Evolutionary conservation across 1,284 basidiomycete genomes (phyloP).

Genomic region (Cryptococcus sp.): DNA sequence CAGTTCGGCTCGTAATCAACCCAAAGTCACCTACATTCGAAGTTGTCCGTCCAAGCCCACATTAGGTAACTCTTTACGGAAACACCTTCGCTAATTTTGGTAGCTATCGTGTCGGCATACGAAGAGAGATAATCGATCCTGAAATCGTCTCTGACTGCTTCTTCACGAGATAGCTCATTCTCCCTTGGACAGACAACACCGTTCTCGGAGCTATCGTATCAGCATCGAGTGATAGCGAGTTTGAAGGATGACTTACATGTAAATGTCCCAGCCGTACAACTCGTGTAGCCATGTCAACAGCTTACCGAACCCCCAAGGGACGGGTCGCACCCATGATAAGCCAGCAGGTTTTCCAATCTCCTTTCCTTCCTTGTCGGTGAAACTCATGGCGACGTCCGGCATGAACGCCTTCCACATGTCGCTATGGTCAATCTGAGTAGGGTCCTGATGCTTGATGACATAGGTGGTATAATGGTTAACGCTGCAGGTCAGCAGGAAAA

Average conservation of each 20-base stretch:
- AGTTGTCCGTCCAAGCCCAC: constrained; percentile 55
- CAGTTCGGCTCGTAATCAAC: too few species aligned
- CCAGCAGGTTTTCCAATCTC: constrained; percentile 11
- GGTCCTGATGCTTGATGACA: constrained; percentile 53
- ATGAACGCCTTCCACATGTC: constrained; percentile 9
- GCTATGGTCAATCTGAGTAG: background rate
- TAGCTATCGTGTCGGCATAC: constrained; percentile 57
- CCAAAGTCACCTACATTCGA: constrained; percentile 56
- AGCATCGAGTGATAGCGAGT: background rate
- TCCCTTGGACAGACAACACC: constrained; percentile 57
- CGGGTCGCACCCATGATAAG: constrained; percentile 39
- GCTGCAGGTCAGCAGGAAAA: constrained; percentile 6
- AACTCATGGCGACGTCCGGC: constrained; percentile 33
- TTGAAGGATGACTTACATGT: constrained; percentile 26
- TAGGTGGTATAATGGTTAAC: constrained; percentile 66
- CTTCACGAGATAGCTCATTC: constrained; percentile 48
- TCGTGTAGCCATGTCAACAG: constrained; percentile 65
- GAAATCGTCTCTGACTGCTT: constrained; percentile 58
- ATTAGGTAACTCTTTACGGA: constrained; percentile 62
- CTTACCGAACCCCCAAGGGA: constrained; percentile 46
- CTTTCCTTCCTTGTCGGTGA: constrained; percentile 6
- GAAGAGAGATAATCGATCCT: constrained; percentile 66
- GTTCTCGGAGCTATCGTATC: constrained; percentile 63
- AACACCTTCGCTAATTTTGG: constrained; percentile 56
- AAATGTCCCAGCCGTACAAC: constrained; percentile 65